Base-by-base conservation (phyloP, 75 land plant species). In the Chamaecyparis obtusa region DNA sequence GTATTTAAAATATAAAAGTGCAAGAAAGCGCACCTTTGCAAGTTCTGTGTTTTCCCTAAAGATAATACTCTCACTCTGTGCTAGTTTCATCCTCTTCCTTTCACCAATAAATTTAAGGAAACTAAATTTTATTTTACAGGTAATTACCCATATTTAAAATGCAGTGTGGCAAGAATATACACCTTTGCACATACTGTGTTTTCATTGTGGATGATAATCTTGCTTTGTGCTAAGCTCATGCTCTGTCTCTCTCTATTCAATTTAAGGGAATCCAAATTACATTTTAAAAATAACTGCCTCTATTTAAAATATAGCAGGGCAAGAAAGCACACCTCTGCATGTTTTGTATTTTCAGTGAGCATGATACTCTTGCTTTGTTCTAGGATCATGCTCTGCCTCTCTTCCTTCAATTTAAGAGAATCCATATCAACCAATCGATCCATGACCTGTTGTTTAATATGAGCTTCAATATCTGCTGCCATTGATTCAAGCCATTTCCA, bases 401-500 rank as follows among this genome's bases (percentile, higher is more conserved):
- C 83, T n/a, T 49, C 83, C 24, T 81, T 81, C 49, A 44, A n/a
- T 24, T 81, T n/a, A 81, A 81, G 41, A 30, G 51, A 81, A 81
- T n/a, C 51, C 13, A n/a, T 44, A 81, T 39, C 32, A 81, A 43
- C 49, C 33, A 27, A 44, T 46, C 41, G 27, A 46, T n/a, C 27
- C 83, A 81, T 81, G 48, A 46, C 30, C 51, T 46, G 51, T 49
- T 27, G 33, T 41, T 46, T 81, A 16, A 81, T 30, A 24, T 81
- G 83, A 46, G 49, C 41, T 81, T 81, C 83, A 24, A 81, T 39
- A 43, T 81, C 64, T 56, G 64, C 64, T 84, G 24, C 36, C 56
- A 48, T 54, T 54, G 85, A 17, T 55, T 84, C 85, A 54, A 51
- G 41, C 85, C 85, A 84, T 56, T 84, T 51, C 33, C 41, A 41